Percentiles rank a stretch among this genome's conserved stretches.
phyloP scores from a whole-genome alignment of 495 filamentous ascomycete species.

The Penicillium cosmopolitanum region DNA sequence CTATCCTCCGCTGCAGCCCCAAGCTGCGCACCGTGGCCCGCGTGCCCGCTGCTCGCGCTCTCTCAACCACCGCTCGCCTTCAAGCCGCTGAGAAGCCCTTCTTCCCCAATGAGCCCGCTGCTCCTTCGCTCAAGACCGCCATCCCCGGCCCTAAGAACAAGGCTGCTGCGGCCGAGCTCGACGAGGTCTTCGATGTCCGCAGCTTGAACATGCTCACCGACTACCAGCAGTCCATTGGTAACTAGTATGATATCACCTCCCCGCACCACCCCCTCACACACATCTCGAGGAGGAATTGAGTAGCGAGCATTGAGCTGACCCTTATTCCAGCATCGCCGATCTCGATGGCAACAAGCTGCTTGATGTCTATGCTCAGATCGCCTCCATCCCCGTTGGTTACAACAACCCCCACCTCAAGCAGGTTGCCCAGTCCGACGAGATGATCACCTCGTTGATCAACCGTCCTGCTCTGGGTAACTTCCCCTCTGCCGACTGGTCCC shows the following conservation, averaged over 20 bases:
- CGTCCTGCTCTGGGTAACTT: conserved; percentile 96
- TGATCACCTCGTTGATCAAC: conserved; percentile 86
- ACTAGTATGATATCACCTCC: conserved; percentile 51
- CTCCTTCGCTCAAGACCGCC: conserved; percentile 71
- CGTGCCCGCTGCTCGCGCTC: conserved; percentile 40
- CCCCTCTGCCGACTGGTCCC: conserved; percentile 85
- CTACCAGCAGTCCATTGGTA: conserved; percentile 68
- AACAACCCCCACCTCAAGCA: conserved; percentile 83
- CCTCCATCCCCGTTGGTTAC: conserved; percentile 96
- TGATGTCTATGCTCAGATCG: conserved; percentile 92
- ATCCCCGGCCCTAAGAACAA: conserved; percentile 84
- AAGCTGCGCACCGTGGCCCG: conserved; percentile 45
- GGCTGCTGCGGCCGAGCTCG: conserved; percentile 70
- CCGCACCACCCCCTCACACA: not conserved
- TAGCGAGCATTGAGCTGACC: conserved; percentile 28
- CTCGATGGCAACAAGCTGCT: conserved; percentile 71
- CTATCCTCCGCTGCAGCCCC: conserved; percentile 47
- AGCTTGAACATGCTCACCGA: conserved; percentile 91
- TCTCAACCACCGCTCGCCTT: conserved; percentile 46
- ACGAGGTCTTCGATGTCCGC: conserved; percentile 90
- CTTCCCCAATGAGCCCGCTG: conserved; percentile 75
- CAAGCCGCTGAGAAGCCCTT: conserved; percentile 55
- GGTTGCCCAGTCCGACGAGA: conserved; percentile 74
- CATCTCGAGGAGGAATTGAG: not conserved
- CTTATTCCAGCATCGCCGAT: conserved; percentile 71